These are phyloP conservation scores for Thymus mandschuricus DNA, from an alignment of 257 asterid genomes.

Conservation along the genomic window DNA sequence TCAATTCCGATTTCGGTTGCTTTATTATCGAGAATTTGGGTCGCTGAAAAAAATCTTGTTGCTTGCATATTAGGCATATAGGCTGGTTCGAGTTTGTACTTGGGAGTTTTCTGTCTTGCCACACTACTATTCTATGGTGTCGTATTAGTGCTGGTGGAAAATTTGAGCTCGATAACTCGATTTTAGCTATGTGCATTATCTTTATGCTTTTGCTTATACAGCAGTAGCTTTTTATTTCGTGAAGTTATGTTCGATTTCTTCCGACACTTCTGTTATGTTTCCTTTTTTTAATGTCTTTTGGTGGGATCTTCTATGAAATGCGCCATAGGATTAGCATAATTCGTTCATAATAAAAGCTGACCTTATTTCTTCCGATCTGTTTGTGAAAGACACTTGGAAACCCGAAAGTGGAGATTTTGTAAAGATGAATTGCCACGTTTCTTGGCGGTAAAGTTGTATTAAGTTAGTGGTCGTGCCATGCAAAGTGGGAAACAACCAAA, in stretches of 20 bases:
- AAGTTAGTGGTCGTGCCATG: slow-evolving; percentile 6
- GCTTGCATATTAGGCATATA: not conserved
- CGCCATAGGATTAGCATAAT: not conserved
- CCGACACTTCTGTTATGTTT: too few relatives aligned
- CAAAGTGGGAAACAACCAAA: slow-evolving; percentile 6
- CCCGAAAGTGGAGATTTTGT: slow-evolving; percentile 8
- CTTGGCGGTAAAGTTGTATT: not conserved
- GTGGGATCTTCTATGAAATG: not conserved
- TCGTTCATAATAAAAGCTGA: not conserved
- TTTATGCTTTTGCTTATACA: not conserved
- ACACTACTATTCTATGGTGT: not conserved
- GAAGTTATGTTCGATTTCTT: not conserved
- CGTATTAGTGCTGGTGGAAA: not conserved
- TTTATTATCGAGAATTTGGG: not conserved
- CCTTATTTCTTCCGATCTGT: not conserved
- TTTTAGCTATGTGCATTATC: slow-evolving; percentile 8
- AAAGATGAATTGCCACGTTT: not conserved
- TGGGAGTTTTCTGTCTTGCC: not conserved
- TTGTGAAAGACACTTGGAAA: not conserved
- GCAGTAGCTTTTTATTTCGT: not conserved
- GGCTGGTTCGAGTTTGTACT: not conserved
- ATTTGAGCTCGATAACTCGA: not conserved
- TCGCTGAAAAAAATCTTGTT: not conserved
- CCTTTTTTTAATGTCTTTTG: too few relatives aligned
- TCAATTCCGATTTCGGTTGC: not conserved